Conservation (phyloP, 176 grass and related monocot genomes). For the Zizania latifolia region DNA sequence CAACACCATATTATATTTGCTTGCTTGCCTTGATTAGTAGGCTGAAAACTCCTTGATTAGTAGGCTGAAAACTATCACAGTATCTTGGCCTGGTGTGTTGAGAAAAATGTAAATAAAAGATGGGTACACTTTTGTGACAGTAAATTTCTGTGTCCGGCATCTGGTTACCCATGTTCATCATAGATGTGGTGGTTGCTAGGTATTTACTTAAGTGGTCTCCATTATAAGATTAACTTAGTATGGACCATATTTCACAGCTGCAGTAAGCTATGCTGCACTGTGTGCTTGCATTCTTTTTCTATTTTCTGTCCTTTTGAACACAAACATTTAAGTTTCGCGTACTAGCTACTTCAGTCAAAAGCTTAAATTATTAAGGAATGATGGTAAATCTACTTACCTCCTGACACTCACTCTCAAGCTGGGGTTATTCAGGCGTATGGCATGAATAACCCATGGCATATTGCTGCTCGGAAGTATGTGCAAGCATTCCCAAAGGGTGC, state of each 20-base stretch:
- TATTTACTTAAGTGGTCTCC: neutral
- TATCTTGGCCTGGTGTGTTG: neutral
- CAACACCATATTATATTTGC: neutral
- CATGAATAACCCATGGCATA: neutral
- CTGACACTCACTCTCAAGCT: neutral
- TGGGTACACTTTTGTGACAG: neutral
- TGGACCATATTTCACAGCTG: neutral
- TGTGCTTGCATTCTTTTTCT: neutral
- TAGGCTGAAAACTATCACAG: neutral
- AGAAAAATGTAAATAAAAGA: neutral
- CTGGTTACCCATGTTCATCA: neutral
- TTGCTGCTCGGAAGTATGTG: neutral
- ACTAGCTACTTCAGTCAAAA: neutral
- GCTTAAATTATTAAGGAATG: neutral
- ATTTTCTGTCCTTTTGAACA: neutral
- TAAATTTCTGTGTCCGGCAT: neutral
- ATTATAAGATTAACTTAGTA: neutral
- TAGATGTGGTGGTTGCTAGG: neutral
- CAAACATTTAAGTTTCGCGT: neutral
- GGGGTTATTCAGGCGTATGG: neutral
- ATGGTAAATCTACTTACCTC: neutral
- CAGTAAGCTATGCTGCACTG: neutral
- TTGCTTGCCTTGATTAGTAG: neutral
- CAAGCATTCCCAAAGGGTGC: neutral
- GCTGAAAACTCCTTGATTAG: slow-evolving; percentile 1